These are phyloP conservation scores for Plectranthus barbatus DNA, from an alignment of 257 asterid species.

Conservation along the genomic window DNA sequence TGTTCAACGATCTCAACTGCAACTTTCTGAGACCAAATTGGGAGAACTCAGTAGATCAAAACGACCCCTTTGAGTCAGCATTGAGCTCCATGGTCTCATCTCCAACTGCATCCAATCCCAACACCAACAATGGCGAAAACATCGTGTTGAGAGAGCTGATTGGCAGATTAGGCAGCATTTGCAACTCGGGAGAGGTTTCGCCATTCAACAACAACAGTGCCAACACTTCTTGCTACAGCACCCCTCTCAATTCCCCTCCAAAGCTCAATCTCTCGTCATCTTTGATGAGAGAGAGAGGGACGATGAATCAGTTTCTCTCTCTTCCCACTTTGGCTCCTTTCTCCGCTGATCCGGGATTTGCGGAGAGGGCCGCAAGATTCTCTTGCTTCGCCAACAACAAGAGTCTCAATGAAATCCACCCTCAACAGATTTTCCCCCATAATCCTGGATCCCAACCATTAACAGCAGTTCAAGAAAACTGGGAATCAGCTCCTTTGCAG, in stretches of 20 bases:
- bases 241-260: constrained; percentile 77
- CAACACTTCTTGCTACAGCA: constrained; percentile 49
- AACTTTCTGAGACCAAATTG: constrained; percentile 39
- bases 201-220: constrained; percentile 23
- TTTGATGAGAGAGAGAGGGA: neutral
- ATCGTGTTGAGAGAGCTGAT: constrained; percentile 60
- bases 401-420: constrained; percentile 14
- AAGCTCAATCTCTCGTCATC: constrained; percentile 40
- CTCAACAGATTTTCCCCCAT: constrained; percentile 31
- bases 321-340: constrained; percentile 36
- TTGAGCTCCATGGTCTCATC: constrained; percentile 93
- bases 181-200: constrained; percentile 55
- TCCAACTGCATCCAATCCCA: constrained; percentile 43
- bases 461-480: constrained; percentile 31
- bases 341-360: constrained; percentile 60
- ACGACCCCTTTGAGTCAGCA: constrained; percentile 71
- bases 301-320: constrained; percentile 13
- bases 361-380: constrained; percentile 59
- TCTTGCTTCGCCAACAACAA: constrained; percentile 51
- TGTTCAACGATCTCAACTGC: constrained; percentile 27
- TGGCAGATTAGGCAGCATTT: constrained; percentile 65
- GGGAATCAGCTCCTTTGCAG: neutral
- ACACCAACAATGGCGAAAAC: constrained; percentile 27
- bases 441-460: constrained; percentile 31
- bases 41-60: constrained; percentile 55